Evolutionary conservation across 2,329 filamentous ascomycete species (phyloP), one percentile per base, ranked within the genome.

Genomic region (Claviceps pazoutovae): DNA sequence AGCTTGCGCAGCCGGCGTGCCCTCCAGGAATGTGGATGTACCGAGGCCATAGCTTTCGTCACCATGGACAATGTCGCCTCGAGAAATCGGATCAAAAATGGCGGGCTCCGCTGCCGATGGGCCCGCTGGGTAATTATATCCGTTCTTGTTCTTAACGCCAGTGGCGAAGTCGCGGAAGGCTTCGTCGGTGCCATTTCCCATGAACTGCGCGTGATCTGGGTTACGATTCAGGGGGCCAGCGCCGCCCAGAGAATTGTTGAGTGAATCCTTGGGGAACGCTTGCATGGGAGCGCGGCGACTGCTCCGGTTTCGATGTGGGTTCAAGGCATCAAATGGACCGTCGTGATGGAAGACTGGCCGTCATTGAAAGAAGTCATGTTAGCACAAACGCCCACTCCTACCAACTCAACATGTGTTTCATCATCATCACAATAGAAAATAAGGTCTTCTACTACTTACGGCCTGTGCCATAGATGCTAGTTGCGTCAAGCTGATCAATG

Each of bases 401-500:
- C 7, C 23, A n/a, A 14, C 7, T 13, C 19, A 16, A 14, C 41
- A 30, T 30, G 8, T 30, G 26, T 30, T 30, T 30, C 26, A 30
- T 23, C 9, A 30, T 23, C 9, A 13, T 2, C 11, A 17, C 7
- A 11, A 26, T 14, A 14, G 7, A 47, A 14, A 5, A 11, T 17
- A 5, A 8, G 14, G 37, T 23, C 9, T 14, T 13, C 14, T 17
- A 42, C 47, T 43, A 81, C 87, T 71, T 74, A 94, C 88, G 73
- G 69, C 91, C 90, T 61, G 86, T 88, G 53, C 93, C 91, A 64
- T 95, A 96, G 59, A 97, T 94, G 66, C 90, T 90, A 4, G 90
- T 96, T 56, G 93, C 90, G 71, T 97, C 93, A 57, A 98, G 74
- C 66, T 96, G 91, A 71, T 98, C 93, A 61, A 98, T 97, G 46